Percentiles rank a stretch among this genome's conserved stretches.
Conservation (phyloP, 345 rosid species). For the Linum trigynum region DNA sequence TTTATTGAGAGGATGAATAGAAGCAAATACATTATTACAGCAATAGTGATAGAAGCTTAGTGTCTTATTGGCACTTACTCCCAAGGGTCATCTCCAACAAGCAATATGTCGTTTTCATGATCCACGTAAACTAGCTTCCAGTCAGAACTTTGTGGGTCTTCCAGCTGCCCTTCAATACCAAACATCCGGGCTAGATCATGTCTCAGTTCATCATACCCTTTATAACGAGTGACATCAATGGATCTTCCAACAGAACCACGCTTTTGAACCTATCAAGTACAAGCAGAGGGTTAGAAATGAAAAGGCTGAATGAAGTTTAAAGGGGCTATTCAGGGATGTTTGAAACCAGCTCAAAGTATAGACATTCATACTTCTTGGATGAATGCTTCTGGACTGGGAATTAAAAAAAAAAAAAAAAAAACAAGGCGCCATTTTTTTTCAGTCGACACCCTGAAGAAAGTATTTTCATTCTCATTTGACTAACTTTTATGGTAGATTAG, state of each 20-base stretch:
- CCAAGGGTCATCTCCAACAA: constrained; percentile 98
- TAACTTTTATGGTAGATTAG: no score
- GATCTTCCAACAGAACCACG: constrained; percentile 97
- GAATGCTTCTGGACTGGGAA: neutral
- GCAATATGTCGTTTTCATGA: constrained; percentile 87
- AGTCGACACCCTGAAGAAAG: neutral
- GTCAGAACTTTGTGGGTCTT: constrained; percentile 81
- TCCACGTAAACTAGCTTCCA: constrained; percentile 94
- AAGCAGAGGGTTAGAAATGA: neutral
- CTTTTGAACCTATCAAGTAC: constrained; percentile 62
- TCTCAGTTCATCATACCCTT: constrained; percentile 72
- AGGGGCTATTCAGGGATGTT: no score
- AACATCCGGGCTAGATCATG: constrained; percentile 90
- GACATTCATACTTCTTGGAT: neutral
- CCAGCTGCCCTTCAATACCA: constrained; percentile 90
- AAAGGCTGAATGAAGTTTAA: no score
- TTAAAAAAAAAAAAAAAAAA: neutral
- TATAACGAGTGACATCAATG: constrained; percentile 79
- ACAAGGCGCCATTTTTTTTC: neutral
- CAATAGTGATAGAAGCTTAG: neutral
- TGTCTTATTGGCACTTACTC: constrained; percentile 46
- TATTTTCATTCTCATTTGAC: no score
- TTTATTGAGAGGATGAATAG: neutral
- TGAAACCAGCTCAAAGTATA: constrained; percentile 10
- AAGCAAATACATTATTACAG: no score